Conservation (phyloP, 1,284 basidiomycete genomes). For the Thecaphora thlaspeos region DNA sequence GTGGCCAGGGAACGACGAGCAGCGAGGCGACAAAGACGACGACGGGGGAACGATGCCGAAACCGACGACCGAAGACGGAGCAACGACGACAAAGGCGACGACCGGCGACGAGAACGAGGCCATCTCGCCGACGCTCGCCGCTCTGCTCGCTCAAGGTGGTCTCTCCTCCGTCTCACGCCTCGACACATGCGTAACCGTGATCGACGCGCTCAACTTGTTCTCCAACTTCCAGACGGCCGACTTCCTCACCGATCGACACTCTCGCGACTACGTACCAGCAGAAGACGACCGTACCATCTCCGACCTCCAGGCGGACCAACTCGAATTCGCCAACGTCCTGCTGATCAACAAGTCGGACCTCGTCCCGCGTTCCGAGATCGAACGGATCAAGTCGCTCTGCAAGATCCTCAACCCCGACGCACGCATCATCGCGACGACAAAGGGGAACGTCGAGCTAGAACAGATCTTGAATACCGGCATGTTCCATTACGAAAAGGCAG, state of each 20-base stretch:
- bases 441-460: slow-evolving; percentile 57
- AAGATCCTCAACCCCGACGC: slow-evolving; percentile 60
- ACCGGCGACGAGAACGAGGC: slow-evolving; percentile 36
- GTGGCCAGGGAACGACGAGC: too few relatives aligned
- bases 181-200: slow-evolving; percentile 45
- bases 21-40: too few relatives aligned
- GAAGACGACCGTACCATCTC: slow-evolving; percentile 62
- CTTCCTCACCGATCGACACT: slow-evolving; percentile 60
- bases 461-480: slow-evolving; percentile 57
- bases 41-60: too few relatives aligned
- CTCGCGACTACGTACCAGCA: slow-evolving; percentile 45
- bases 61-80: slow-evolving; percentile 53
- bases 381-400: slow-evolving; percentile 56
- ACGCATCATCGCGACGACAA: slow-evolving; percentile 56
- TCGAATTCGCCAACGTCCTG: slow-evolving; percentile 62
- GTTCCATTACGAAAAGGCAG: slow-evolving; percentile 60
- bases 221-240: slow-evolving; percentile 61
- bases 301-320: slow-evolving; percentile 59
- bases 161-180: slow-evolving; percentile 57
- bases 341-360: slow-evolving; percentile 61
- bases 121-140: slow-evolving; percentile 59
- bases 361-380: slow-evolving; percentile 52
- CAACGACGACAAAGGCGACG: too few relatives aligned
- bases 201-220: slow-evolving; percentile 56
- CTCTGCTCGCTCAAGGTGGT: too few relatives aligned